Evolutionary conservation across 2,329 filamentous ascomycete genomes (phyloP).

Genomic region (Hypoxylon sp.): DNA sequence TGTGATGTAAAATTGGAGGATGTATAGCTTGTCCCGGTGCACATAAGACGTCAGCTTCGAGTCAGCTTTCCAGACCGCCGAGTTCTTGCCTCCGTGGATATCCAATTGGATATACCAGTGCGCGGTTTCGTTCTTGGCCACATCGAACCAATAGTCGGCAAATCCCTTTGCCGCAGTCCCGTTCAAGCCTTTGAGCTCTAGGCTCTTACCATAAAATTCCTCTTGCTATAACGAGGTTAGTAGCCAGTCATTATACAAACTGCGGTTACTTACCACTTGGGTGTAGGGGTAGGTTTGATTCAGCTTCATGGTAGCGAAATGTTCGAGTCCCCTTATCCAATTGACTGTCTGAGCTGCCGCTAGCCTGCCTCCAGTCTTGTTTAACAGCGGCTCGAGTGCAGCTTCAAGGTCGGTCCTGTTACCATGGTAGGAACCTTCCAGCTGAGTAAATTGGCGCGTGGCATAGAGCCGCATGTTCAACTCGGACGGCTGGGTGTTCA

Average conservation of each 20-base stretch:
- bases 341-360: constrained; percentile 52
- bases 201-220: constrained; percentile 61
- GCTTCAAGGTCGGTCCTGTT: constrained; percentile 54
- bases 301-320: constrained; percentile 54
- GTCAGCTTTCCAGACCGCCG: constrained; percentile 54
- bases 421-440: constrained; percentile 60
- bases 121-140: constrained; percentile 55
- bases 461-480: constrained; percentile 61
- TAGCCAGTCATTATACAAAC: not conserved
- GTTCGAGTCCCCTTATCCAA: constrained; percentile 54
- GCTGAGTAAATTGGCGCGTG: constrained; percentile 54
- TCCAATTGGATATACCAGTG: constrained; percentile 63
- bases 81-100: constrained; percentile 60
- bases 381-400: constrained; percentile 55
- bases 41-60: constrained; percentile 58
- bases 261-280: constrained; percentile 48
- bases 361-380: constrained; percentile 55
- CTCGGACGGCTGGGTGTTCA: constrained; percentile 57
- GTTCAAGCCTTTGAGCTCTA: constrained; percentile 58
- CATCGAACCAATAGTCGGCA: constrained; percentile 59
- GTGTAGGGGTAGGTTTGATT: constrained; percentile 53
- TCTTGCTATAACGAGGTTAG: constrained; percentile 56
- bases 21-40: constrained; percentile 64
- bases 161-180: constrained; percentile 57
- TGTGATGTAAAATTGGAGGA: constrained; percentile 64